Base-by-base conservation (phyloP, 2,329 filamentous ascomycete species). In the Ascomycota sp. region DNA sequence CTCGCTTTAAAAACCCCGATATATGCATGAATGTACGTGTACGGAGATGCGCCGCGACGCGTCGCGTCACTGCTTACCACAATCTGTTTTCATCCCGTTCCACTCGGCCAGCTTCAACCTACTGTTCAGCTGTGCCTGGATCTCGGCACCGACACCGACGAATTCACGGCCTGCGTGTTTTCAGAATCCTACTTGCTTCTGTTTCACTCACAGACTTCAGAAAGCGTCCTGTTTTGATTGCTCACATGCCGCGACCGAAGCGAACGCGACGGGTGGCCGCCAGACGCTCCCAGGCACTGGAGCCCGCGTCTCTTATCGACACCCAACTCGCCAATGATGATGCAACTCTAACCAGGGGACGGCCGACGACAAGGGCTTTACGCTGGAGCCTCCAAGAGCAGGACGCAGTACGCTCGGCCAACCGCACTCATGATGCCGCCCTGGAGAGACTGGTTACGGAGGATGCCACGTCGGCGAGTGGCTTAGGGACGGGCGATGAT, bases 341-440 rank as follows among this genome's bases (percentile, higher is more conserved):
- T 6, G 42, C 44, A 9, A 40, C 44, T 12, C 30, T 36, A 25
- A 13, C 34, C 24, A 17, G 46, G 38, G 37, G 41, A 36, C 30
- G 40, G 26, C 13, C 37, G 22, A 27, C 39, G 28, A 30, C 33
- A 24, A 31, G 40, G 29, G 38, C 33, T 12, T 11, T 39, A 13
- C 40, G 34, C 2, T 30, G 38, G 7, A 43, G 34, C 27, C 32
- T 37, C 3, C 32, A 36, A 19, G 43, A 52, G 9, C 35, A 48
- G 12, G 40, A 44, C 25, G 39, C 44, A 8, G 30, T 47, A 20
- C 37, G 34, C 9, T 33, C 40, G 4, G 43, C 47, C 2, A 42
- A 36, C n/a, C 38, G 32, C 23, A 44, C 42, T 27, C 48, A 49
- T 27, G 52, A 59, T 36, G 44, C 45, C 3, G 54, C 55, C 5